Evolutionary conservation across 1,139 yeast species (phyloP).

Genomic region (Geotrichum citri-aurantii): DNA sequence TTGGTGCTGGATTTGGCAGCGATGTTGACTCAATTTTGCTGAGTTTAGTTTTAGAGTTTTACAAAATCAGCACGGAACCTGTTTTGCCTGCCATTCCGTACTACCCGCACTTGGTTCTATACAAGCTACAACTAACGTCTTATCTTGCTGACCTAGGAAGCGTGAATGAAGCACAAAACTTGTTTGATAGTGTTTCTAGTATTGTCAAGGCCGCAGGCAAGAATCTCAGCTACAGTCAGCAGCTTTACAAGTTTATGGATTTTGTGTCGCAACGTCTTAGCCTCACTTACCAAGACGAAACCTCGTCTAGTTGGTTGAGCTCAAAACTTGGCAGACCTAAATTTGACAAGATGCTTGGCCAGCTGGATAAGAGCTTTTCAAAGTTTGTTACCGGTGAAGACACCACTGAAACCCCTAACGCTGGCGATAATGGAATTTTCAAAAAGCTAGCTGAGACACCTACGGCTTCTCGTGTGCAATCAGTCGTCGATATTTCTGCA

Average conservation of each 20-base stretch:
- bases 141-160: constrained; percentile 60
- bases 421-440: constrained; percentile 50
- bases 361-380: constrained; percentile 67
- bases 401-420: constrained; percentile 21
- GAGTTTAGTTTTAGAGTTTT: constrained; percentile 69
- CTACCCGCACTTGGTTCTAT: constrained; percentile 50
- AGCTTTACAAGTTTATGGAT: constrained; percentile 39
- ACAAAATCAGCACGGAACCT: constrained; percentile 24
- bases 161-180: constrained; percentile 51
- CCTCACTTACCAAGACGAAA: constrained; percentile 37
- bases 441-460: constrained; percentile 48
- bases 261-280: constrained; percentile 25
- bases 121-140: constrained; percentile 59
- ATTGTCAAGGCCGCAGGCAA: constrained; percentile 43
- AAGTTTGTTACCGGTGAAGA: constrained; percentile 87
- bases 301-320: constrained; percentile 54
- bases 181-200: constrained; percentile 49
- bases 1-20: constrained; percentile 27
- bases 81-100: constrained; percentile 32
- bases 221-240: constrained; percentile 40
- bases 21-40: constrained; percentile 45
- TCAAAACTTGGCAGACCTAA: constrained; percentile 66
- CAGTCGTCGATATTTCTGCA: constrained; percentile 9
- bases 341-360: constrained; percentile 82
- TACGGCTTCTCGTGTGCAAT: constrained; percentile 18